Evolutionary conservation across 2,329 filamentous ascomycete species (phyloP).

Genomic region (Myriosclerotinia curreyana): DNA sequence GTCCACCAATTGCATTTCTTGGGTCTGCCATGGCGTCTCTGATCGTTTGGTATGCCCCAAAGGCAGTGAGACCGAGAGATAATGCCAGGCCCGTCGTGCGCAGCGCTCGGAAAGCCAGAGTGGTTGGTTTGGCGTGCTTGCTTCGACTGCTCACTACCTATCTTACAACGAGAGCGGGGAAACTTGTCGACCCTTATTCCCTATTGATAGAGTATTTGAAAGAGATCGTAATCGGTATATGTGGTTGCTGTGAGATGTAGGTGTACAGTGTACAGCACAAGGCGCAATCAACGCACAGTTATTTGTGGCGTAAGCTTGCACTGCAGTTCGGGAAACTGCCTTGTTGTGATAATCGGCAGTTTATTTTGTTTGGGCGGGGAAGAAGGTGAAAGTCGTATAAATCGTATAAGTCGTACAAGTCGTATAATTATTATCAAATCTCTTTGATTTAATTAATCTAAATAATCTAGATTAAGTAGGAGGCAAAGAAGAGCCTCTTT

Average conservation of each 20-base stretch:
- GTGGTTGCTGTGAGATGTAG: conserved; percentile 16
- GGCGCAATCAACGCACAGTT: conserved; percentile 16
- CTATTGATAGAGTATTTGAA: not conserved
- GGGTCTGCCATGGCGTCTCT: conserved; percentile 43
- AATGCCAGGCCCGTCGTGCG: conserved; percentile 53
- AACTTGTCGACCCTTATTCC: not conserved
- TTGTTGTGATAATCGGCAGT: conserved; percentile 8
- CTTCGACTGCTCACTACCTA: not conserved
- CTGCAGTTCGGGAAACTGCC: conserved; percentile 14
- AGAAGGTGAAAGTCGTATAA: conserved; percentile 5
- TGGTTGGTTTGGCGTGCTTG: conserved; percentile 38
- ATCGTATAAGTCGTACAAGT: no score
- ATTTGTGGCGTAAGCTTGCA: conserved; percentile 19
- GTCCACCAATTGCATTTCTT: conserved; percentile 15
- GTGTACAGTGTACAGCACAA: conserved; percentile 11
- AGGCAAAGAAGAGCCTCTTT: not conserved
- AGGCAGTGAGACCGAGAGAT: conserved; percentile 57
- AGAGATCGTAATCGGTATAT: conserved; percentile 9
- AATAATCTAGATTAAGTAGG: not conserved
- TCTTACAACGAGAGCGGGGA: conserved; percentile 14
- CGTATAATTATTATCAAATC: conserved; percentile 8
- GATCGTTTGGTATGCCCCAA: conserved; percentile 52
- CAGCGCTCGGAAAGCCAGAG: conserved; percentile 55
- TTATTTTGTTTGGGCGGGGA: conserved; percentile 2
- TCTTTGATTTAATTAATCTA: not conserved